These are phyloP conservation scores for Alternaria tenuissima DNA, from an alignment of 2,329 filamentous ascomycete genomes.

Conservation along the genomic window DNA sequence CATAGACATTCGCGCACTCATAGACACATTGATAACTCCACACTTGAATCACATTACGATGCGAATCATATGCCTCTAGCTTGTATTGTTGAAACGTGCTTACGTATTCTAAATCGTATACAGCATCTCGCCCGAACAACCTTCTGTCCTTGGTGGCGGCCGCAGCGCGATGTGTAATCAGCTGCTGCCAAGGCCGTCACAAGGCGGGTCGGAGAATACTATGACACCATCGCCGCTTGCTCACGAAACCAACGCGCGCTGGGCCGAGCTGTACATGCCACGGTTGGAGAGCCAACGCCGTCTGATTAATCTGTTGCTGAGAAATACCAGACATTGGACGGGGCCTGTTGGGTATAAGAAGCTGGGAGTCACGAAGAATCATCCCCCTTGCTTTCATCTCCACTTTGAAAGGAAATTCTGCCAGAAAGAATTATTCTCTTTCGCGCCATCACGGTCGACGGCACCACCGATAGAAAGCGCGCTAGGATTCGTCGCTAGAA, in stretches of 20 bases:
- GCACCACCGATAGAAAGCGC: conserved; percentile 17
- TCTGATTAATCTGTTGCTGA: conserved; percentile 37
- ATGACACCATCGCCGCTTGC: conserved; percentile 45
- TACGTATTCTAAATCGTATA: conserved; percentile 18
- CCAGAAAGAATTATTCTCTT: conserved; percentile 5
- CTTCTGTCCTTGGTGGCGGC: conserved; percentile 10
- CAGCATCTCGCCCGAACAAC: conserved; percentile 16
- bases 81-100: not conserved
- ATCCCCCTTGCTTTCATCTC: not conserved
- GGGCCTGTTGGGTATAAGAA: conserved; percentile 7
- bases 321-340: conserved; percentile 25
- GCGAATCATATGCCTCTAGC: not conserved
- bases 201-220: conserved; percentile 42
- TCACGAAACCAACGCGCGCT: conserved; percentile 32
- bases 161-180: conserved; percentile 28
- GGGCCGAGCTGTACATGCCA: conserved; percentile 20
- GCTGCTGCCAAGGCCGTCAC: conserved; percentile 35
- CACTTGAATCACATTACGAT: not conserved
- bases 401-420: conserved; percentile 6
- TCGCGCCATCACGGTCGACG: conserved; percentile 1
- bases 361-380: conserved; percentile 10
- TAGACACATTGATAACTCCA: not conserved
- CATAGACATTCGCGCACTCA: conserved; percentile 2
- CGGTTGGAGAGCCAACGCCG: conserved; percentile 12
- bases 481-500: conserved; percentile 23